Evolutionary conservation across 2,329 filamentous ascomycete species (phyloP), one percentile per base, ranked within the genome.

Genomic region (Parafenestella ontariensis): DNA sequence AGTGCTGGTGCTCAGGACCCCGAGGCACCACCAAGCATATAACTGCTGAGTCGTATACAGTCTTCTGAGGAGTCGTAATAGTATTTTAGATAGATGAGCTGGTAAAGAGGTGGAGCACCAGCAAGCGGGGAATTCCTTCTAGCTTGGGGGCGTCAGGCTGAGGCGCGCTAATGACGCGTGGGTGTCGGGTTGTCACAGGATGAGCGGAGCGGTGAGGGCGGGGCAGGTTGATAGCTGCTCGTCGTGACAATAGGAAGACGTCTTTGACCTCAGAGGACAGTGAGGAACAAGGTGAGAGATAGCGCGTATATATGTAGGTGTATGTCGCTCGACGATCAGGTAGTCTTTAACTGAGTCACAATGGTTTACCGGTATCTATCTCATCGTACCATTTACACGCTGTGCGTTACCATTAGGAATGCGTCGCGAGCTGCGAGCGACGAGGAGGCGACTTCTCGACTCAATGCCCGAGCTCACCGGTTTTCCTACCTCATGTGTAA

Each of bases 121-220:
- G 10, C 17, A 24, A 21, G 31, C 18, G 43, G 28, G 17, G 36
- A 28, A 23, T 1, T 23, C 18, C 26, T 40, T 8, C 9, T 13
- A 37, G 44, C 49, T 46, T 43, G 13, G 28, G 17, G 13, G 21
- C 17, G 37, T 21, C 11, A 23, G 20, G 37, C 37, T 40, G 37
- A 36, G 34, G 40, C 46, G 42, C 42, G 52, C 48, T 48, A 45
- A 21, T 31, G 18, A 56, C 49, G 54, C 54, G 54, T 49, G 49
- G 37, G n/a, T 45, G 48, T 46, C 49, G 45, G 48, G 49, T 33
- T 31, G 40, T 49, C 40, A 49, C 44, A 34, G 21, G 21, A 23
- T 42, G 20, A 15, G 10, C 20, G 26, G 7, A n/a, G 45, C 45
- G 36, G 24, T 42, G 26, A 23, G 18, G 17, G 18, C n/a, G 24